Base-by-base conservation (phyloP, 371 early-diverging fungal genomes). In the Actinomucor elegans region DNA sequence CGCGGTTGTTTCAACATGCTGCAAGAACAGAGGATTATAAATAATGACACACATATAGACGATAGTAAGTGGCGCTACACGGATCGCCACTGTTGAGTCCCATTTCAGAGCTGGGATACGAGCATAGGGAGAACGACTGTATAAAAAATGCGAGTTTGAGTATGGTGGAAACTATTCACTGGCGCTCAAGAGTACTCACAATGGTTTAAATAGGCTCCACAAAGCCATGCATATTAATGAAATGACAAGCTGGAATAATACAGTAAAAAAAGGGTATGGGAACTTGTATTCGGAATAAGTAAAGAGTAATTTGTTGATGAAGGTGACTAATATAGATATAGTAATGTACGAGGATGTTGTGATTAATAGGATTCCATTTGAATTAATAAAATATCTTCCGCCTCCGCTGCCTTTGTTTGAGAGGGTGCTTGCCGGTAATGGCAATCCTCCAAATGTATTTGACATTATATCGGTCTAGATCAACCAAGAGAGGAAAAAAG, bases 271-370 rank as follows among this genome's bases (percentile, higher is more conserved):
- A 11, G 85, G 85, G 57, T 71, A 85, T 9, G 85, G 77, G 55
- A 85, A 85, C 28, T 65, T 65, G 52, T 65, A 65, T 29, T 81
- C 83, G 10, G 81, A 69, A 11, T 64, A 65, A 15, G 78, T 72
- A 28, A 78, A 64, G 26, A 85, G 74, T 37, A 69, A 67, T 73
- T 85, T 85, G 68, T 85, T 85, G 48, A 84, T 55, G 27, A 83
- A 77, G 6, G 79, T 81, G n/a, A 79, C 80, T 2, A 76, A 61
- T 18, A 81, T 64, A 2, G 84, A 77, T 17, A 64, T 67, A 31
- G 64, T 41, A 61, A 80, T 67, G 60, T 82, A 84, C 32, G 74
- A 75, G 26, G 69, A 66, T 31, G 76, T 66, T 27, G 80, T 70
- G 3, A 55, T 36, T 26, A 67, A 36, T 7, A 48, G 20, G 11